These are phyloP conservation scores for Stipa capillata DNA, from an alignment of 176 grass and related monocot genomes.

Conservation along the genomic window DNA sequence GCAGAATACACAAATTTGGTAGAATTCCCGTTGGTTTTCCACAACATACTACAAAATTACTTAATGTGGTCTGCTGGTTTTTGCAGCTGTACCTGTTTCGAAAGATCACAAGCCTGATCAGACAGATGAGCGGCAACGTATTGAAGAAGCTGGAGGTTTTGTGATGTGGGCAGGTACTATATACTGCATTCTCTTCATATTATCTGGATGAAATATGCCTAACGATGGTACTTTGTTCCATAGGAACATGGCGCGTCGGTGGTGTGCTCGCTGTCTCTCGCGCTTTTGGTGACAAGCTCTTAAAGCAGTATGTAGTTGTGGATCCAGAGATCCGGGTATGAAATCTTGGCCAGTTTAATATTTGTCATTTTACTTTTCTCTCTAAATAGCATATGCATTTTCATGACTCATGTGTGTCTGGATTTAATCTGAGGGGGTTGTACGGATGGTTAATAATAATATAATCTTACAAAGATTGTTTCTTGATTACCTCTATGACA, in stretches of 20 bases:
- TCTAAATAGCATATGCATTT: background rate
- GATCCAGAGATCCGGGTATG: conserved; percentile 55
- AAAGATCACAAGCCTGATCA: conserved; percentile 61
- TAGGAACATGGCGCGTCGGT: conserved; percentile 60
- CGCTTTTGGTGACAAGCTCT: conserved; percentile 56
- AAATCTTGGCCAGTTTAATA: background rate
- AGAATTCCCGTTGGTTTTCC: background rate
- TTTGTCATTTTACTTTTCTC: background rate
- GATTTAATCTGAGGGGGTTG: background rate
- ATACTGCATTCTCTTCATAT: background rate
- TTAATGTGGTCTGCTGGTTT: background rate
- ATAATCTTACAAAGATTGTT: background rate
- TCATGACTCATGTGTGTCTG: background rate
- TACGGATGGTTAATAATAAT: background rate
- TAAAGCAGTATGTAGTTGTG: conserved; percentile 48
- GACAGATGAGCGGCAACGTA: conserved; percentile 50
- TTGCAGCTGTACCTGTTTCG: conserved; percentile 53
- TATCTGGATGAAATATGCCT: background rate
- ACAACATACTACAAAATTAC: background rate
- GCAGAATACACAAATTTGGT: background rate
- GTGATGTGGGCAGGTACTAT: conserved; percentile 62
- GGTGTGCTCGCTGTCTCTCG: conserved; percentile 60
- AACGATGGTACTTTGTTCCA: background rate
- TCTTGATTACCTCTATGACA: background rate
- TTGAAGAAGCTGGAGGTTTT: conserved; percentile 59